Evolutionary conservation across 2,329 filamentous ascomycete species (phyloP).

Genomic region (Endothia cerciana): DNA sequence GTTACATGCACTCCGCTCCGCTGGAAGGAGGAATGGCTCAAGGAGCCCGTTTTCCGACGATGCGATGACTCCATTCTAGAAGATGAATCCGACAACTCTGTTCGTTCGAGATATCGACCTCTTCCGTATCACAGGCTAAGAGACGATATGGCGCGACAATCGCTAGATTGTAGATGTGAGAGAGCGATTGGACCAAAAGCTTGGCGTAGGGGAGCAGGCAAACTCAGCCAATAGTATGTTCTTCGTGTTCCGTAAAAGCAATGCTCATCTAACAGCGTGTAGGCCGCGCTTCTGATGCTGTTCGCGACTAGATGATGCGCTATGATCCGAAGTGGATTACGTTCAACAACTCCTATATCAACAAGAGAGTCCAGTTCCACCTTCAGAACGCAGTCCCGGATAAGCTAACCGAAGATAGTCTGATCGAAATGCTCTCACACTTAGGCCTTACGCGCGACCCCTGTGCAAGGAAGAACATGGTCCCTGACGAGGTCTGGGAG

Average conservation of each 20-base stretch:
- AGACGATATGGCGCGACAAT: constrained; percentile 36
- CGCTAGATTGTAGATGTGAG: constrained; percentile 29
- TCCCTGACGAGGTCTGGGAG: constrained; percentile 37
- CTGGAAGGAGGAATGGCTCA: constrained; percentile 36
- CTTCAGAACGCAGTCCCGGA: constrained; percentile 37
- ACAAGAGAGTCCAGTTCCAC: constrained; percentile 37
- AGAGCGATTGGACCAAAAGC: constrained; percentile 23
- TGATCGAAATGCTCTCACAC: constrained; percentile 33
- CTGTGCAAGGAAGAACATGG: constrained; percentile 36
- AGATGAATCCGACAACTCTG: neutral
- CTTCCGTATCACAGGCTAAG: constrained; percentile 36
- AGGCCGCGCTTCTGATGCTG: constrained; percentile 32
- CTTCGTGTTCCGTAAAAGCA: constrained; percentile 22
- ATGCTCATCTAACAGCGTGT: constrained; percentile 3
- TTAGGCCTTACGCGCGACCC: constrained; percentile 38
- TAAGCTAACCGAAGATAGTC: constrained; percentile 32
- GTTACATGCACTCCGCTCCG: constrained; percentile 31
- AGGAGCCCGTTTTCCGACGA: constrained; percentile 35
- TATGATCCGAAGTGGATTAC: constrained; percentile 36
- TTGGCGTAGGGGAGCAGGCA: constrained; percentile 32
- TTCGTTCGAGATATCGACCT: constrained; percentile 6
- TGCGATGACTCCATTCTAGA: constrained; percentile 12
- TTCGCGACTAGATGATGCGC: constrained; percentile 38
- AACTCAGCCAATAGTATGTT: constrained; percentile 33
- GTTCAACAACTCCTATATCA: constrained; percentile 37